A percentile compares a stretch with the other conserved stretches of the same genome.
Evolutionary conservation across 2,329 filamentous ascomycete genomes (phyloP).

Genomic region (Pseudopyricularia cyperi): DNA sequence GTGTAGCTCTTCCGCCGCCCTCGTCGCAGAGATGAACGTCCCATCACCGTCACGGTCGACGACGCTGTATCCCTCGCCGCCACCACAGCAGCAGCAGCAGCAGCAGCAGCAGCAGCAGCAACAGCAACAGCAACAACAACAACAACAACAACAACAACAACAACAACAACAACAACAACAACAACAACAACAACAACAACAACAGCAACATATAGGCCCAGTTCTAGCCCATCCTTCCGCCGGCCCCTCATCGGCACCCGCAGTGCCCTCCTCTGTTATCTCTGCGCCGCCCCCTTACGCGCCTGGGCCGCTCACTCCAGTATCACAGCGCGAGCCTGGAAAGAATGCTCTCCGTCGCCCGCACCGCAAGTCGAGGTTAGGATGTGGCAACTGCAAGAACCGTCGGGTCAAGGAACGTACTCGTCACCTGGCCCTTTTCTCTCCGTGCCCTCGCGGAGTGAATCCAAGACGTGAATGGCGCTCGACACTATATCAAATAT

Average conservation of each 20-base stretch:
- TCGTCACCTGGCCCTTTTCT: background rate
- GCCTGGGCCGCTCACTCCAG: background rate
- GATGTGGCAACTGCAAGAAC: constrained; percentile 11
- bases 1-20: too few species aligned
- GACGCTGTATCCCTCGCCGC: background rate
- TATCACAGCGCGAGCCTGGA: background rate
- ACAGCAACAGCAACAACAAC: too few species aligned
- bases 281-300: background rate
- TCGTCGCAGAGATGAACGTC: background rate
- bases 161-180: too few species aligned
- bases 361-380: constrained; percentile 10
- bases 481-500: too few species aligned
- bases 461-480: too few species aligned
- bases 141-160: too few species aligned
- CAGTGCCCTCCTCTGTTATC: background rate
- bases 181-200: too few species aligned
- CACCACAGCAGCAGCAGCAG: background rate
- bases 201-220: too few species aligned
- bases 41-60: background rate
- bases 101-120: too few species aligned
- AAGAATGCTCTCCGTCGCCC: constrained; percentile 5
- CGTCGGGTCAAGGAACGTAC: constrained; percentile 11
- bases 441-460: background rate
- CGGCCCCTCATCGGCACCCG: too few species aligned
- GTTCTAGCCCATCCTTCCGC: background rate